Conservation (phyloP, 140 eudicot species). For the Erigeron philadelphicus region DNA sequence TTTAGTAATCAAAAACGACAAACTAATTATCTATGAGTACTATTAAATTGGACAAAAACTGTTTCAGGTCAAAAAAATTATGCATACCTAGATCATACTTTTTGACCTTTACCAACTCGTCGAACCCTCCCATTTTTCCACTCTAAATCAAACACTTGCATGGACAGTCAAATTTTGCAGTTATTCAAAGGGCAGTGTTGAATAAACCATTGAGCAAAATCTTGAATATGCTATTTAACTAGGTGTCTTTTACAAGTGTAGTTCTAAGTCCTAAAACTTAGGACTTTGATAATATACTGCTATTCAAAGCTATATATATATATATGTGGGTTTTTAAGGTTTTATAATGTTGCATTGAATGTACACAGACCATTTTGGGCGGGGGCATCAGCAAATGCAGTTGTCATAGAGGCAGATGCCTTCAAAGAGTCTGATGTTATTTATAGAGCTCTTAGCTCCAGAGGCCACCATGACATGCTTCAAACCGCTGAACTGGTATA, state of each 20-base stretch:
- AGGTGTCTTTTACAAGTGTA: background rate
- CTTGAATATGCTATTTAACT: background rate
- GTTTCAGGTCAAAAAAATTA: too few relatives aligned
- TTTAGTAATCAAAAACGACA: too few relatives aligned
- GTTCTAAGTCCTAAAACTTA: background rate
- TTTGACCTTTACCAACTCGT: too few relatives aligned
- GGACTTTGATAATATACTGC: background rate
- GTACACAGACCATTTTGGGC: conserved; percentile 89
- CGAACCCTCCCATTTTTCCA: too few relatives aligned
- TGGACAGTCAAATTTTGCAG: background rate
- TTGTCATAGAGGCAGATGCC: conserved; percentile 94
- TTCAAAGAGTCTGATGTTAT: conserved; percentile 92
- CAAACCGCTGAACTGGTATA: conserved; percentile 92
- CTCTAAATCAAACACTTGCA: background rate
- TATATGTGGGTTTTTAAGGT: background rate
- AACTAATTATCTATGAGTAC: too few relatives aligned
- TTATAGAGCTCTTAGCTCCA: conserved; percentile 77
- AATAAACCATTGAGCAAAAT: background rate
- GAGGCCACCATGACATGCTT: conserved; percentile 95
- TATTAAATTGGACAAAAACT: too few relatives aligned
- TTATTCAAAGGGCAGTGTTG: background rate
- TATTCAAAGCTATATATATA: too few relatives aligned
- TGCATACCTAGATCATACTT: background rate
- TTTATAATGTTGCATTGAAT: conserved; percentile 13
- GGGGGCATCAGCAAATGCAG: conserved; percentile 87